Base-by-base conservation (phyloP, 257 asterid species). In the Paulownia fortunei region DNA sequence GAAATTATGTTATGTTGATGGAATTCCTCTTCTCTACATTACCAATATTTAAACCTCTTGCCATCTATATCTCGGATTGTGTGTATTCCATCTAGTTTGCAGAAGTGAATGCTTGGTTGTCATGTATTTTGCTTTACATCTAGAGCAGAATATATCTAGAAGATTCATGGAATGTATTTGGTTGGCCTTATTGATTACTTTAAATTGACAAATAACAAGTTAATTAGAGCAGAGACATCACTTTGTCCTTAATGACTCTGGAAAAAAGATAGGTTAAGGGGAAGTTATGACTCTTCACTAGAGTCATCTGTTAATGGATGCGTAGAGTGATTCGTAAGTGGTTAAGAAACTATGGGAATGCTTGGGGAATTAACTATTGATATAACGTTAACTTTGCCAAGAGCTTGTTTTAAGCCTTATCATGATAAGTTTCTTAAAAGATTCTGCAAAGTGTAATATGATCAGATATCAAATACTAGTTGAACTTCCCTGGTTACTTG, bases 1-100 rank as follows among this genome's bases (percentile, higher is more conserved):
- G 63, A 9, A 18, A 62, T 62, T 59, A 62, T 78, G 61, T 81
- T 66, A 24, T 73, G 65, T 18, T 56, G 64, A 76, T 72, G 71
- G 70, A 52, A 16, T 74, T 67, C 61, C 72, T 72, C 68, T 76
- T 78, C 47, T 47, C 67, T 47, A 23, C 51, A 54, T 74, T 30
- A 46, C 51, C 47, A 63, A 47, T 8, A 54, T 61, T 74, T 70
- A 11, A 74, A 21, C 21, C 46, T 80, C 61, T 55, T 34, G 65
- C 47, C 26, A 46, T 66, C 46, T 76, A 23, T 34, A 69, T 64
- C 18, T 69, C 16, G 9, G 26, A 30, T 49, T 82, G 12, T 63
- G 21, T 72, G 34, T 55, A 12, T 23, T 69, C 42, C 46, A 24
- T 69, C 69, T 66, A 54, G 46, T 34, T 49, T 52, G 37, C 16